Evolutionary conservation across 73 alveolate genomes (phyloP).

Genomic region (Paramecium caudatum): DNA sequence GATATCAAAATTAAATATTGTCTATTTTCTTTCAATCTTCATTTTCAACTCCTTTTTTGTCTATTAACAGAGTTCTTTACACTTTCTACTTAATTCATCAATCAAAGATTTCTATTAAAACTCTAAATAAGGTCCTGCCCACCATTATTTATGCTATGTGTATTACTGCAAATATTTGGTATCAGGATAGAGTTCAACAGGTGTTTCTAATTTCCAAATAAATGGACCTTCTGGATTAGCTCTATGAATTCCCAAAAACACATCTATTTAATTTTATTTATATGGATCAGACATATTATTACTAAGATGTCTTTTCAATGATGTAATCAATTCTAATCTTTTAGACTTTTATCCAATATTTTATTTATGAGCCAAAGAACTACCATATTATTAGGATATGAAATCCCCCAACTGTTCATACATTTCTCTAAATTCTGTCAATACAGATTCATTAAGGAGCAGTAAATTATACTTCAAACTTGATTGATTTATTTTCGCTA

Average conservation of each 20-base stretch:
- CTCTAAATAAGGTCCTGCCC: conserved; percentile 35
- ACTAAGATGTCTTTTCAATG: conserved; percentile 90
- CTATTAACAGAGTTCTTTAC: neutral
- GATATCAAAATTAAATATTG: conserved; percentile 50
- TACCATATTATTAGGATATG: conserved; percentile 88
- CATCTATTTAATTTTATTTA: conserved; percentile 84
- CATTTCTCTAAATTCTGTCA: conserved; percentile 66
- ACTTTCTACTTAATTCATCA: neutral
- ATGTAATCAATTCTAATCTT: conserved; percentile 83
- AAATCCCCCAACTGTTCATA: conserved; percentile 91
- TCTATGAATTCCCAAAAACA: conserved; percentile 83
- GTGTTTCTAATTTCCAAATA: neutral
- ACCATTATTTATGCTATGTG: conserved; percentile 38
- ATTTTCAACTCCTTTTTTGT: neutral
- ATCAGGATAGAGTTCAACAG: conserved; percentile 15
- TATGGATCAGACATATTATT: conserved; percentile 85
- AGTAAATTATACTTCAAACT: conserved; percentile 51
- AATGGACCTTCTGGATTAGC: conserved; percentile 56
- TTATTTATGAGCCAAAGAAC: conserved; percentile 90
- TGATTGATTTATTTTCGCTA: conserved; percentile 74
- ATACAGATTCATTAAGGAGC: conserved; percentile 59
- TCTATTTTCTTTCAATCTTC: neutral
- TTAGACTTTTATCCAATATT: conserved; percentile 79
- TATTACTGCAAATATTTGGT: neutral
- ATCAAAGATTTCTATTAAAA: conserved; percentile 3